Conservation (phyloP, 768 basidiomycete species). For the Hypholoma sublateritium region DNA sequence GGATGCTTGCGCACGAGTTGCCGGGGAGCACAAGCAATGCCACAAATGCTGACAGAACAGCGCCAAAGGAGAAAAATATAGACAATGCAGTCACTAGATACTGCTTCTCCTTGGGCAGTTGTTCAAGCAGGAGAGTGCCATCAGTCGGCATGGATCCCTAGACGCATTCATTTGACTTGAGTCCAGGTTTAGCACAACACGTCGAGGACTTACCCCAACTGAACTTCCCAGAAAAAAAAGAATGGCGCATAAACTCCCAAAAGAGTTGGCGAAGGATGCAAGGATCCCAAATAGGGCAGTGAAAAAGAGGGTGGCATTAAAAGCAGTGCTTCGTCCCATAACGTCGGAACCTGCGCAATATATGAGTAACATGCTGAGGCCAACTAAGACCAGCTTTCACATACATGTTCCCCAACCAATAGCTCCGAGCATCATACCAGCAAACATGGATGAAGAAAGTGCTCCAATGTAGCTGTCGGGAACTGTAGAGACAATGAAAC, state of each 20-base stretch:
- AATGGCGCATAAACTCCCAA: constrained; percentile 64
- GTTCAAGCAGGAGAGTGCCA: constrained; percentile 88
- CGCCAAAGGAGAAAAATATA: constrained; percentile 94
- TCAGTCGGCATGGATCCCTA: constrained; percentile 97
- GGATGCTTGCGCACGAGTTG: constrained; percentile 51
- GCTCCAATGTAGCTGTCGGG: constrained; percentile 76
- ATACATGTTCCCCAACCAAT: constrained; percentile 89
- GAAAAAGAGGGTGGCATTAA: constrained; percentile 90
- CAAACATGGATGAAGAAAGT: constrained; percentile 87
- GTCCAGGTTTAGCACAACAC: neutral
- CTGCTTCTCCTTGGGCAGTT: constrained; percentile 89
- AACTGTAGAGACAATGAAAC: constrained; percentile 39
- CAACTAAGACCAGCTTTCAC: constrained; percentile 25
- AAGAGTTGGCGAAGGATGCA: constrained; percentile 73
- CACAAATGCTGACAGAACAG: constrained; percentile 81
- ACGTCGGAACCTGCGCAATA: constrained; percentile 69
- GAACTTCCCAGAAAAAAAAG: constrained; percentile 91
- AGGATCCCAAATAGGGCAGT: constrained; percentile 86
- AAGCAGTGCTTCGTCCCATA: constrained; percentile 84
- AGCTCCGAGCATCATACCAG: constrained; percentile 97
- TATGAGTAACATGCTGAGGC: neutral
- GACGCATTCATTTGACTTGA: neutral
- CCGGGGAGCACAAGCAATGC: constrained; percentile 79
- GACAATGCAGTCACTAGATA: constrained; percentile 91
- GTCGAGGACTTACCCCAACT: constrained; percentile 73